phyloP scores from a whole-genome alignment of 345 rosid genomes.

The Brassica nigra region DNA sequence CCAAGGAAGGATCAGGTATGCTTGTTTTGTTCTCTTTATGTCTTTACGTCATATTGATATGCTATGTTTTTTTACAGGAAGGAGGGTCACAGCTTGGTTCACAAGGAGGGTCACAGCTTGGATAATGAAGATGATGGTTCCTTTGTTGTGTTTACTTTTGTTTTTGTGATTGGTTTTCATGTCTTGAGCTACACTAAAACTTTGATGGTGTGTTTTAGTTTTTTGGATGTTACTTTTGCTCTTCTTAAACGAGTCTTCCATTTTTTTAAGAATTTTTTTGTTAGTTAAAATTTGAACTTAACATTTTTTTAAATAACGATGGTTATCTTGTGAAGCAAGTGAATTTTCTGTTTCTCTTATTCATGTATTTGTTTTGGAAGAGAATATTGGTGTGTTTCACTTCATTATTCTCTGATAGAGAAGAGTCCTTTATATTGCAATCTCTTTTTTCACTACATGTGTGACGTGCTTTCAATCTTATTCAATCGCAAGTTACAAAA shows the following conservation, averaged over 20 bases:
- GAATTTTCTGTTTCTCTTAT: conserved; percentile 40
- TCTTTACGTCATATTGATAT: background rate
- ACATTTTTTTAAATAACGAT: conserved; percentile 3
- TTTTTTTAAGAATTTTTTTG: background rate
- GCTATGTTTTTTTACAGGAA: background rate
- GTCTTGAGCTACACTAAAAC: background rate
- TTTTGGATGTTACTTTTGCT: background rate
- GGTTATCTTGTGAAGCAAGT: conserved; percentile 41
- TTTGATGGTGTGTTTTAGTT: background rate
- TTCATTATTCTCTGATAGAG: conserved; percentile 1
- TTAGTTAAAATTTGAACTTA: no score
- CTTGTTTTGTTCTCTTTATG: background rate
- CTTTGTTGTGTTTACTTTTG: background rate
- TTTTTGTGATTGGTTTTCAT: background rate
- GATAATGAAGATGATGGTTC: background rate
- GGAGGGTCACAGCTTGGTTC: background rate
- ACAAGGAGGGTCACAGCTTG: background rate
- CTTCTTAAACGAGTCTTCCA: background rate
- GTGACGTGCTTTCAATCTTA: no score
- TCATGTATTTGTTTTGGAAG: conserved; percentile 27
- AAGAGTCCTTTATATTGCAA: no score
- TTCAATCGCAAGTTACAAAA: no score
- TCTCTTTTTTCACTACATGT: no score
- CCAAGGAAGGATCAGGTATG: background rate
- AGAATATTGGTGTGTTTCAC: conserved; percentile 43